Percentiles rank a stretch among this genome's conserved stretches.
phyloP scores from a whole-genome alignment of 1,284 basidiomycete genomes.

The Kwoniella shivajii region DNA sequence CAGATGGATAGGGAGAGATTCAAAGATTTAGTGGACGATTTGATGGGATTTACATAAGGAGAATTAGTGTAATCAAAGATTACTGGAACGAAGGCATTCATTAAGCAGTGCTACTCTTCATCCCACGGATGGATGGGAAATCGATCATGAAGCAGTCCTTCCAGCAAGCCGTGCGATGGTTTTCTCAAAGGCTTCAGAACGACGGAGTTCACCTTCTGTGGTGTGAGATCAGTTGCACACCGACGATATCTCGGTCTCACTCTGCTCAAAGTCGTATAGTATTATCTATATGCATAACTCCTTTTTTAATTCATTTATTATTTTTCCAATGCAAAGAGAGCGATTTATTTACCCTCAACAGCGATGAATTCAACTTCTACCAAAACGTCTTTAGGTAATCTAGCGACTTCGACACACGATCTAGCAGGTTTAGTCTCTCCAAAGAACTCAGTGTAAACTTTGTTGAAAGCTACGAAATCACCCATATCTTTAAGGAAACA shows the following conservation, averaged over 20 bases:
- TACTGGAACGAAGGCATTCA: too few relatives aligned
- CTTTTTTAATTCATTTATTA: background rate
- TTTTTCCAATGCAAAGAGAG: background rate
- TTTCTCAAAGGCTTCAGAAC: too few relatives aligned
- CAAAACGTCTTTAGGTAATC: conserved; percentile 74
- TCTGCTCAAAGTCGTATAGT: too few relatives aligned
- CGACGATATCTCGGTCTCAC: too few relatives aligned
- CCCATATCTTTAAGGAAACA: conserved; percentile 93
- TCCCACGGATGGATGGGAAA: too few relatives aligned
- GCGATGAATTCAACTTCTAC: conserved; percentile 78
- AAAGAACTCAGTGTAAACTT: conserved; percentile 71
- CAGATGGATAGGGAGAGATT: conserved; percentile 18
- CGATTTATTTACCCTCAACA: conserved; percentile 38
- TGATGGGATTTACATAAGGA: conserved; percentile 27
- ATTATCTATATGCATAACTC: background rate
- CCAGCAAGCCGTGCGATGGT: too few relatives aligned
- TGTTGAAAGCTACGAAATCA: conserved; percentile 83
- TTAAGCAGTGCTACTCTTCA: too few relatives aligned
- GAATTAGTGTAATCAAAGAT: background rate
- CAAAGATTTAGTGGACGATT: conserved; percentile 31
- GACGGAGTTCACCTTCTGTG: too few relatives aligned
- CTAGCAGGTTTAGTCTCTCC: conserved; percentile 91
- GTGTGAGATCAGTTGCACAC: too few relatives aligned
- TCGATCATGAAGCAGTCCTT: too few relatives aligned
- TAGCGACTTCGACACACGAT: conserved; percentile 81